phyloP scores from a whole-genome alignment of 2,329 filamentous ascomycete species.

The Fusarium palustre region DNA sequence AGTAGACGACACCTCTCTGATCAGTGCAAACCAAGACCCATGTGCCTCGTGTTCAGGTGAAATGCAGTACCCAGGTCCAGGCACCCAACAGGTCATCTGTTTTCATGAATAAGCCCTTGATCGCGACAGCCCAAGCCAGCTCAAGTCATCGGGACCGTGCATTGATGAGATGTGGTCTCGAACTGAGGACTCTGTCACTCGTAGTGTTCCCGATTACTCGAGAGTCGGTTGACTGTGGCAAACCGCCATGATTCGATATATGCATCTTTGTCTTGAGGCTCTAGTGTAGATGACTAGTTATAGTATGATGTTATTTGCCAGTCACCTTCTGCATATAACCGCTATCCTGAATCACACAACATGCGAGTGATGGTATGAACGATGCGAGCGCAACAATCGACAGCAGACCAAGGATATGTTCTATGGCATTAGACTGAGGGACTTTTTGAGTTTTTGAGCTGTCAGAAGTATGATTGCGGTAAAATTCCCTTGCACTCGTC shows the following conservation, averaged over 20 bases:
- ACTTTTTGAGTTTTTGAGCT: background rate
- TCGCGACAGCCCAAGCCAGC: conserved; percentile 25
- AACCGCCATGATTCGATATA: background rate
- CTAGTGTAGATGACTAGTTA: conserved; percentile 8
- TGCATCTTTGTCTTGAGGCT: conserved; percentile 17
- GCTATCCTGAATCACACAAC: conserved; percentile 28
- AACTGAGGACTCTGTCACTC: background rate
- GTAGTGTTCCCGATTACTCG: conserved; percentile 5
- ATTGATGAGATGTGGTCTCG: conserved; percentile 4
- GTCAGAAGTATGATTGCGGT: background rate
- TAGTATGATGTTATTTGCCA: conserved; percentile 8
- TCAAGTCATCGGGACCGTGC: conserved; percentile 32
- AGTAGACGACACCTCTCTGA: conserved; percentile 16
- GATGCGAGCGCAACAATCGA: conserved; percentile 7
- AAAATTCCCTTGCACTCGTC: background rate
- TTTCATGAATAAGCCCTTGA: conserved; percentile 9
- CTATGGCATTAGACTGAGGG: background rate
- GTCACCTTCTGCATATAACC: conserved; percentile 24
- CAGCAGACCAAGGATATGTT: conserved; percentile 7
- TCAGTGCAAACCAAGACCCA: conserved; percentile 14
- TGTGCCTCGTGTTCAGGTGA: conserved; percentile 41
- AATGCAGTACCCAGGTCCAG: background rate
- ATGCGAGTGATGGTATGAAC: conserved; percentile 18
- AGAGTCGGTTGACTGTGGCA: background rate
- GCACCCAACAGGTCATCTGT: background rate